Evolutionary conservation across 441 rosid genomes (phyloP).

Genomic region (Dalechampia spathulata): DNA sequence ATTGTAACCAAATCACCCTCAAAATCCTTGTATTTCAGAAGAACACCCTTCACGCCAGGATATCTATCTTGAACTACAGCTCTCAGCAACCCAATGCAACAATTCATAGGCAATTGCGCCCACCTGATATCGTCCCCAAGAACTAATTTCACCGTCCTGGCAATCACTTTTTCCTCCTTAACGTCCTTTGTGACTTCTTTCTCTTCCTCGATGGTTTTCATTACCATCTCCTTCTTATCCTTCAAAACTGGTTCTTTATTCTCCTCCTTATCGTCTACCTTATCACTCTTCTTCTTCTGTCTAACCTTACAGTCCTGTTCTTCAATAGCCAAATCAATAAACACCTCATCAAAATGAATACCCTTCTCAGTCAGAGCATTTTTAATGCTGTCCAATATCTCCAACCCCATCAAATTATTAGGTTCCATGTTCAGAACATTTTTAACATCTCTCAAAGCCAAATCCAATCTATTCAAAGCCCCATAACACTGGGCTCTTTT

Average conservation of each 20-base stretch:
- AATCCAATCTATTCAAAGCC: slow-evolving; percentile 76
- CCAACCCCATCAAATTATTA: slow-evolving; percentile 57
- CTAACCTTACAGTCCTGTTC: slow-evolving; percentile 26
- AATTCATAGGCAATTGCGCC: slow-evolving; percentile 72
- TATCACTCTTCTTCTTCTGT: slow-evolving; percentile 26
- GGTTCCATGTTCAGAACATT: slow-evolving; percentile 77
- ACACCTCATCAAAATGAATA: slow-evolving; percentile 55
- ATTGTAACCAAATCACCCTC: slow-evolving; percentile 95
- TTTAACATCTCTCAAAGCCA: slow-evolving; percentile 79
- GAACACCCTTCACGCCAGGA: slow-evolving; percentile 61
- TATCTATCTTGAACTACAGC: slow-evolving; percentile 71
- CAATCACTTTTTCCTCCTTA: slow-evolving; percentile 36
- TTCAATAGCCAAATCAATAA: slow-evolving; percentile 37
- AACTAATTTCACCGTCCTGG: slow-evolving; percentile 75
- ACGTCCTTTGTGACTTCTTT: slow-evolving; percentile 36
- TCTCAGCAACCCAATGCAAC: slow-evolving; percentile 50
- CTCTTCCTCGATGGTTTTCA: slow-evolving; percentile 33
- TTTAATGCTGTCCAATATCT: slow-evolving; percentile 59
- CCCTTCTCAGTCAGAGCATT: slow-evolving; percentile 62
- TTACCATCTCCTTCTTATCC: slow-evolving; percentile 41
- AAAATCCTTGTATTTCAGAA: slow-evolving; percentile 67
- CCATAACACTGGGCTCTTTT: slow-evolving; percentile 80
- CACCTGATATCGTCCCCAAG: slow-evolving; percentile 88
- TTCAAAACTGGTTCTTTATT: slow-evolving; percentile 35
- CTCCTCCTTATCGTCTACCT: slow-evolving; percentile 29